Evolutionary conservation across 176 grass and related monocot genomes (phyloP).

Genomic region (Areca catechu): DNA sequence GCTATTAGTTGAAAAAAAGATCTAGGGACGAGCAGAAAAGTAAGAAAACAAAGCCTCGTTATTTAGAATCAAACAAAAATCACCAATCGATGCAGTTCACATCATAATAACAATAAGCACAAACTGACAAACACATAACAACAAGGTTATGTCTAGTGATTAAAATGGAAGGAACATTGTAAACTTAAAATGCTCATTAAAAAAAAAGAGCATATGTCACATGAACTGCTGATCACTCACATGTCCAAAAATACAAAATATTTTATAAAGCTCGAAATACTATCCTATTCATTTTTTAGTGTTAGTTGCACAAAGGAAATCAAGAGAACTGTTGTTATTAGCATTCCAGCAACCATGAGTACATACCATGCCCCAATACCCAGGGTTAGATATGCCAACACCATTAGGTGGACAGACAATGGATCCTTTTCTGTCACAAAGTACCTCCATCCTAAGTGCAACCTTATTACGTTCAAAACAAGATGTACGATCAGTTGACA

Average conservation of each 20-base stretch:
- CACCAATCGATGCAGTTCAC: no score
- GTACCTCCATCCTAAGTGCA: slow-evolving; percentile 61
- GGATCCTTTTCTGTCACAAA: slow-evolving; percentile 33
- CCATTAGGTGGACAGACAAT: slow-evolving; percentile 42
- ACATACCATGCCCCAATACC: slow-evolving; percentile 92
- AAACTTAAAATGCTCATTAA: no score
- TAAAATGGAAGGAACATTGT: no score
- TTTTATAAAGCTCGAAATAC: background rate
- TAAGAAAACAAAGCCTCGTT: background rate
- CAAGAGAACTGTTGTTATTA: background rate
- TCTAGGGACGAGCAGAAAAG: background rate
- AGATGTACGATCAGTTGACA: slow-evolving; percentile 46
- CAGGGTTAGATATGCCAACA: slow-evolving; percentile 76
- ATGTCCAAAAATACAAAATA: no score
- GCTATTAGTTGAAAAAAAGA: background rate
- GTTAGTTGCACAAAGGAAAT: background rate
- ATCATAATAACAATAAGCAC: no score
- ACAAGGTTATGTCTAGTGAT: no score
- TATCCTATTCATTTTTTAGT: background rate
- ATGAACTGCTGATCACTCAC: background rate
- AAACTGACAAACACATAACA: no score
- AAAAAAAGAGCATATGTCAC: background rate
- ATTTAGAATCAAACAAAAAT: no score
- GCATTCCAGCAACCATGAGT: slow-evolving; percentile 3
- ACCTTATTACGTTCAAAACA: slow-evolving; percentile 52